Conservation (phyloP, 768 basidiomycete genomes). For the Suillus brevipes region DNA sequence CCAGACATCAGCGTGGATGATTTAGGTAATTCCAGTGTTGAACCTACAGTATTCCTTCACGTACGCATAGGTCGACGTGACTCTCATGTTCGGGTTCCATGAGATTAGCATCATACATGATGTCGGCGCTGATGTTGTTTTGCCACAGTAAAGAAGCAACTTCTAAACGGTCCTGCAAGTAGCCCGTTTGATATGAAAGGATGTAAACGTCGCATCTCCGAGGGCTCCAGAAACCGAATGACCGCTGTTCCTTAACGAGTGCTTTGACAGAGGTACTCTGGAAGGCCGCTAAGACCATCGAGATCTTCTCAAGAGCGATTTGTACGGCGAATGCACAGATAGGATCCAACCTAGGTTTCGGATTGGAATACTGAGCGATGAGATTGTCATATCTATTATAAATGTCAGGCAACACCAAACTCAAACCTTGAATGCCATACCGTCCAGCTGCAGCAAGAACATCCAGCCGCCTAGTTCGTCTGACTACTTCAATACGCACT, state of each 20-base stretch:
- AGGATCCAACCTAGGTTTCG: constrained; percentile 52
- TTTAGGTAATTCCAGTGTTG: background rate
- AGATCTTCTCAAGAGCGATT: constrained; percentile 78
- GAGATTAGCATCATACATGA: constrained; percentile 82
- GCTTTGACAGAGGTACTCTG: constrained; percentile 66
- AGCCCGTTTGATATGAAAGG: constrained; percentile 73
- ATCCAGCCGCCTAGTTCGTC: constrained; percentile 63
- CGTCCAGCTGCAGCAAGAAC: constrained; percentile 82
- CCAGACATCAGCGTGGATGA: constrained; percentile 40
- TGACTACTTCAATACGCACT: constrained; percentile 71
- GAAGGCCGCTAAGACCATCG: constrained; percentile 63
- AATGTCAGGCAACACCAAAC: constrained; percentile 3
- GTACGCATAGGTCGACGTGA: constrained; percentile 63
- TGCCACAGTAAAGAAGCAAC: constrained; percentile 77
- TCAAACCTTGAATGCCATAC: constrained; percentile 37
- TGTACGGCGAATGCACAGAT: constrained; percentile 74
- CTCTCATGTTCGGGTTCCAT: constrained; percentile 63
- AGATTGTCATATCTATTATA: constrained; percentile 66
- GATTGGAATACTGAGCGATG: constrained; percentile 58
- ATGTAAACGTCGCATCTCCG: constrained; percentile 86
- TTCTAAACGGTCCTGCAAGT: constrained; percentile 76
- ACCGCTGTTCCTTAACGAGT: constrained; percentile 74
- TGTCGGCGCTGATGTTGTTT: constrained; percentile 79
- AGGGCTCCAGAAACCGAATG: constrained; percentile 91
- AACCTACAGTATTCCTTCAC: constrained; percentile 82